Evolutionary conservation across 2,329 filamentous ascomycete genomes (phyloP).

Genomic region (Colletotrichum cereale): DNA sequence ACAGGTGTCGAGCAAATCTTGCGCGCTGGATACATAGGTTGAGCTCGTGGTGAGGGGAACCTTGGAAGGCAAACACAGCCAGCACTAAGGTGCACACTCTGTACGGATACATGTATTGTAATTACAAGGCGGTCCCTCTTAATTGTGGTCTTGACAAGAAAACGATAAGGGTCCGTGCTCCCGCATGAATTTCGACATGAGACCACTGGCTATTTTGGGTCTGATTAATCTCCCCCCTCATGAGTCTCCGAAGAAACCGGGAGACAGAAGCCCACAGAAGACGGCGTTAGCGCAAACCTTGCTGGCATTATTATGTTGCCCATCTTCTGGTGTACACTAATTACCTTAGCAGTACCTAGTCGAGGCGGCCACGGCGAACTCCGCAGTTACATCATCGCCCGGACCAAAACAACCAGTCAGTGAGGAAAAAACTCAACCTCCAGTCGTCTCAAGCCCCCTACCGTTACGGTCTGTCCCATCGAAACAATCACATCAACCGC

Average conservation of each 20-base stretch:
- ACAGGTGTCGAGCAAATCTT: no score
- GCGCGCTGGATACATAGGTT: no score
- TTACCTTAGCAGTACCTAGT: no score
- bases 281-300: slow-evolving; percentile 26
- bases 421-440: slow-evolving; percentile 22
- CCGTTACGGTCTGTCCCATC: background rate
- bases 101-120: no score
- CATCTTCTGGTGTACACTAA: no score
- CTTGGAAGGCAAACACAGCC: no score
- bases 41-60: no score
- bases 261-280: slow-evolving; percentile 7
- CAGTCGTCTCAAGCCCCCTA: slow-evolving; percentile 11
- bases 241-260: slow-evolving; percentile 5
- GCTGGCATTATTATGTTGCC: slow-evolving; percentile 9
- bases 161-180: slow-evolving; percentile 32
- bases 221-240: slow-evolving; percentile 6
- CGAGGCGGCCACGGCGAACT: slow-evolving; percentile 12
- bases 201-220: slow-evolving; percentile 18
- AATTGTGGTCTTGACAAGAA: background rate
- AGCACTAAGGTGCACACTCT: no score
- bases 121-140: no score
- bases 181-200: slow-evolving; percentile 19
- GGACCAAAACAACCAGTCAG: slow-evolving; percentile 5
- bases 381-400: slow-evolving; percentile 36
- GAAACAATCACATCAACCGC: background rate